Conservation (phyloP, 2,329 filamentous ascomycete species). For the Tolypocladium album region DNA sequence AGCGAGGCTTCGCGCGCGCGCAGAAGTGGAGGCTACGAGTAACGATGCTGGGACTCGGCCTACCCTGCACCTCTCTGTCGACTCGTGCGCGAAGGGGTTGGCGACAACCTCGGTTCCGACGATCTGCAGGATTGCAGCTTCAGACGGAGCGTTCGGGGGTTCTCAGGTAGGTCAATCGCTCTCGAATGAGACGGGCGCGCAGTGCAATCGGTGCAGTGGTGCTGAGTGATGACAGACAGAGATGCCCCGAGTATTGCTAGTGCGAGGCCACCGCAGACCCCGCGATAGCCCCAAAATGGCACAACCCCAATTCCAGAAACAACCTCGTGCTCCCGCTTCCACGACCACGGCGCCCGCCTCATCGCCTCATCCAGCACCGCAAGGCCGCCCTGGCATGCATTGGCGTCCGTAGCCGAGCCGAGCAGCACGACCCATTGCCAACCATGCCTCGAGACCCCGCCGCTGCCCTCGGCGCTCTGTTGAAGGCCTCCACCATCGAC, state of each 20-base stretch:
- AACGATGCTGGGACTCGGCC: no score
- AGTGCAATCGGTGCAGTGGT: no score
- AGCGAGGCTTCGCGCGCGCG: not conserved
- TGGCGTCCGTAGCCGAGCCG: not conserved
- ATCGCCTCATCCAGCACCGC: not conserved
- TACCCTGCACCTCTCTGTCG: not conserved
- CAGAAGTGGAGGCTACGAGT: not conserved
- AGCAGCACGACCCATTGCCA: not conserved
- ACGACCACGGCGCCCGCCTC: no score
- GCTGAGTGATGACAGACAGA: no score
- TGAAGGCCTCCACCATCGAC: conserved; percentile 44
- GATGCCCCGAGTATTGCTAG: not conserved
- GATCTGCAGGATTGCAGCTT: no score
- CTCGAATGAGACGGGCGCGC: no score
- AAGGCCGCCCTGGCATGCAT: not conserved
- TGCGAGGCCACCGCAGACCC: not conserved
- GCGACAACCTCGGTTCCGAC: no score
- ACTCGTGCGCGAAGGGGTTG: no score
- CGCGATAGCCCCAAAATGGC: not conserved
- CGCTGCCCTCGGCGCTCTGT: conserved; percentile 39
- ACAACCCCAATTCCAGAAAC: not conserved
- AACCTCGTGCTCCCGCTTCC: not conserved
- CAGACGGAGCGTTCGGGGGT: no score
- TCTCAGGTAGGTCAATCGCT: no score
- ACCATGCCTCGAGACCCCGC: conserved; percentile 34